These are phyloP conservation scores for Castanea sativa DNA, from an alignment of 306 rosid species.

Conservation along the genomic window DNA sequence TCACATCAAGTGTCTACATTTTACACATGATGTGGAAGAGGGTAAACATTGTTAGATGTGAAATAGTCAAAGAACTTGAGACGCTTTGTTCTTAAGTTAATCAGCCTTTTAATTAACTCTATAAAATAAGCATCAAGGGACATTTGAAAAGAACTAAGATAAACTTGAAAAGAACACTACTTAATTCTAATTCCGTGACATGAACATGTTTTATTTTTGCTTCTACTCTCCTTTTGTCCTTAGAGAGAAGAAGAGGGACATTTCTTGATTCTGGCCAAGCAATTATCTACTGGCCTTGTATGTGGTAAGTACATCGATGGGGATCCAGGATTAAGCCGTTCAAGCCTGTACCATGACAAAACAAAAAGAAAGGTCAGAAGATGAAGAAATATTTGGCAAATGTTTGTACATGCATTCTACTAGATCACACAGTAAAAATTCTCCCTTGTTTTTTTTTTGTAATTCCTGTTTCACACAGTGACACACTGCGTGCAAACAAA, in stretches of 20 bases:
- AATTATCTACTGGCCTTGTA: slow-evolving; percentile 43
- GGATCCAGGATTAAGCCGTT: slow-evolving; percentile 30
- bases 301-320: slow-evolving; percentile 38
- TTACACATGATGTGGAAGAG: too few species aligned
- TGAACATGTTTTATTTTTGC: not conserved
- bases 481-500: too few species aligned
- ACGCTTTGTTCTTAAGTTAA: too few species aligned
- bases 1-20: not conserved
- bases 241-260: not conserved
- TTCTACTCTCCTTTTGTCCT: not conserved
- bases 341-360: slow-evolving; percentile 26
- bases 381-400: not conserved
- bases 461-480: too few species aligned
- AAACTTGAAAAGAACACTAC: not conserved
- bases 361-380: not conserved
- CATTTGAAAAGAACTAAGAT: too few species aligned
- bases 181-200: not conserved
- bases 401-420: not conserved
- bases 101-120: too few species aligned
- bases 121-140: too few species aligned
- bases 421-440: not conserved
- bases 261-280: slow-evolving; percentile 44
- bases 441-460: too few species aligned
- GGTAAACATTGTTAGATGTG: too few species aligned
- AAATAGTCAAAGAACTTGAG: too few species aligned